Evolutionary conservation across 805 yeast genomes (phyloP), one percentile per base, ranked within the genome.

Genomic region (Saturnispora gosingensis): DNA sequence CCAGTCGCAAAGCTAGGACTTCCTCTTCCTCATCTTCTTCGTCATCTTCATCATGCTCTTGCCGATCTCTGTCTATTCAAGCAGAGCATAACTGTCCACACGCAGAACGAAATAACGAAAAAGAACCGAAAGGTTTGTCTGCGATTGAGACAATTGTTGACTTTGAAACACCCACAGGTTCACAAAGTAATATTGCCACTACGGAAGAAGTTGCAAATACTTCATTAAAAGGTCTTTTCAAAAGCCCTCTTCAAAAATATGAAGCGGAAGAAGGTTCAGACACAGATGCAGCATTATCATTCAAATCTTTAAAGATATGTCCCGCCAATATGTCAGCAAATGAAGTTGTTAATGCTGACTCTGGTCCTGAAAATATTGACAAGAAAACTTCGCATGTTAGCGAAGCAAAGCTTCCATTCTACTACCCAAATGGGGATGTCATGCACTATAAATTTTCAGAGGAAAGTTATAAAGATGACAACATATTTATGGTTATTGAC

Each of bases 401-500:
- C 22, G n/a, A 20, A 13, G 22, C 20, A 38, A 25, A 42, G 20
- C 49, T 49, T 44, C 46, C 45, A 15, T 54, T 60, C 38, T 50
- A 56, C 16, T 57, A 55, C 27, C 53, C 54, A 32, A 57, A 60
- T 43, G 62, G 61, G 9, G 47, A 49, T 5, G 13, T 47, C 18
- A 38, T 58, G n/a, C 32, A 50, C 11, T 54, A 51, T 43, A 48
- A 50, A 13, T 57, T 59, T 40, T 46, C 49, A 16, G 48, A 46
- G 20, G 55, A 45, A 1, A 59, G 55, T 24, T 56, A 53, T 30
- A 36, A 43, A 6, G 49, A 51, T 40, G 18, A 48, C 2, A 48
- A 30, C 0, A 54, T 53, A 32, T 61, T 52, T 46, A 62, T 63
- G 67, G 51, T 62, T 16, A 59, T 61, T 24, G 56, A 59, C 13